Base-by-base conservation (phyloP, 2,329 filamentous ascomycete species). In the Ceratocystis colombiana region DNA sequence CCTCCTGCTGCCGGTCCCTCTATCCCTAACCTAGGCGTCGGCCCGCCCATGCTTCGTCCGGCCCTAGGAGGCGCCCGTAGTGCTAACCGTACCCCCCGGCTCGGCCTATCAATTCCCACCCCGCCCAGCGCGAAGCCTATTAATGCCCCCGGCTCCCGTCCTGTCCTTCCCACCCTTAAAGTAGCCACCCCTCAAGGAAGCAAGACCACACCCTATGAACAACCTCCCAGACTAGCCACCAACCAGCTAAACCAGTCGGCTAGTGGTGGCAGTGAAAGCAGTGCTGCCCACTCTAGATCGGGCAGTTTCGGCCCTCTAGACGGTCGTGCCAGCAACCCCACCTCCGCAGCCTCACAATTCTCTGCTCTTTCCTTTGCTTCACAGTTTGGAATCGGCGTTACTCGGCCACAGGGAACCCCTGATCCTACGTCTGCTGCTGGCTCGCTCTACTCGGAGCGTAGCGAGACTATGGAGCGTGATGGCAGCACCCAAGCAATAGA, bases 111-210 rank as follows among this genome's bases (percentile, higher is more conserved):
- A 59, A 97, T 97, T 67, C 93, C 93, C 46, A 86, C 89, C 0
- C 96, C 90, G 45, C 89, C 90, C 62, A 93, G 85, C 76, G 87
- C 81, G 69, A 90, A 92, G 75, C 86, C 92, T 1, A 84, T 94
- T 64, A 80, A 79, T 70, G 80, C 72, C 77, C 76, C 70, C 12
- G 64, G 69, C 3, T 71, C 74, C 30, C 73, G 76, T 66, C 75
- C 89, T 28, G 78, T 85, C 28, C 84, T 89, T 33, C 91, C 91
- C n/a, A 87, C 87, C 68, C 80, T 96, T 59, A 88, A 90, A 72
- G 82, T 96, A 22, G 89, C 89, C 17, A 96, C 93, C 1, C 93
- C 93, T 2, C 91, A 90, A 87, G 90, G 90, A 68, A 90, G 85
- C 73, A 86, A 85, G 69, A 81, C 84, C 65, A 84, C 84, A 7